Conservation (phyloP, 306 rosid species). For the Begonia masoniana region DNA sequence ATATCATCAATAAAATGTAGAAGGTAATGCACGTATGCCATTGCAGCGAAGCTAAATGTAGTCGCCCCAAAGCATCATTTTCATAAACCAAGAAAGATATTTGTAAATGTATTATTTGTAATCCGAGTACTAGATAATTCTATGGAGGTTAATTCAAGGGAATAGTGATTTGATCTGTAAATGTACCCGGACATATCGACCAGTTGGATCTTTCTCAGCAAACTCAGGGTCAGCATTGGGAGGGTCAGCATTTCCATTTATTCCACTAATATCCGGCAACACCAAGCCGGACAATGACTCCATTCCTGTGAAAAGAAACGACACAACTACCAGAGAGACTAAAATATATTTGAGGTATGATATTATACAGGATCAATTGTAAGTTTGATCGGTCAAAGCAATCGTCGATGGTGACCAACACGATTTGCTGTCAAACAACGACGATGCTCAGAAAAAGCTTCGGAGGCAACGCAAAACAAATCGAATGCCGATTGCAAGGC, state of each 20-base stretch:
- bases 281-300: slow-evolving; percentile 22
- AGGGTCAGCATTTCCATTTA: slow-evolving; percentile 25
- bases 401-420: slow-evolving; percentile 11
- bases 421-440: slow-evolving; percentile 14
- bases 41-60: too few relatives aligned
- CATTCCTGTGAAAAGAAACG: slow-evolving; percentile 31
- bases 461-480: slow-evolving; percentile 30
- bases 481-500: slow-evolving; percentile 50
- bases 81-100: too few relatives aligned
- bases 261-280: slow-evolving; percentile 15
- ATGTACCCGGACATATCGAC: slow-evolving; percentile 71
- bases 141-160: too few relatives aligned
- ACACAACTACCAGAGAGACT: slow-evolving; percentile 18
- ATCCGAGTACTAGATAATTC: too few relatives aligned
- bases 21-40: too few relatives aligned
- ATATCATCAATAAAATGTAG: too few relatives aligned
- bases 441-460: slow-evolving; percentile 27
- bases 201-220: slow-evolving; percentile 76
- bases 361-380: neutral
- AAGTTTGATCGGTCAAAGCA: slow-evolving; percentile 10
- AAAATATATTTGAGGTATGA: neutral
- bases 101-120: too few relatives aligned
- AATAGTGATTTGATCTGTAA: too few relatives aligned
- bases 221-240: slow-evolving; percentile 26
- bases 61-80: too few relatives aligned